phyloP scores from a whole-genome alignment of 2,329 filamentous ascomycete species.

The Fusarium cicatricum region DNA sequence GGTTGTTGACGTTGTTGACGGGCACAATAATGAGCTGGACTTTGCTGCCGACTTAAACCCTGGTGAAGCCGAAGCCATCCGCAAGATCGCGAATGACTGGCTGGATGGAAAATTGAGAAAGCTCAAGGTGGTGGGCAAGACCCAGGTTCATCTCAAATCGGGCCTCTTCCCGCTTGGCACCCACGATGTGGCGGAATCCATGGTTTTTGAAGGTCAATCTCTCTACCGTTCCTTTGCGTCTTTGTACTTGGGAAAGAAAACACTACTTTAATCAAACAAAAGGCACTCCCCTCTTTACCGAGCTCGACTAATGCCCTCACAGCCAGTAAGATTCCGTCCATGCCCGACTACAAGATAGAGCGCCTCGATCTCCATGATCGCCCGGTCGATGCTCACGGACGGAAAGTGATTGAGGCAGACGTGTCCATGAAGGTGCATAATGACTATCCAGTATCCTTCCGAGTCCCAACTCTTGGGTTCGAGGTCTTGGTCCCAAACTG shows the following conservation, averaged over 20 bases:
- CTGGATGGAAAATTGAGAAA: constrained; percentile 78
- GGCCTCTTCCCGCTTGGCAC: constrained; percentile 82
- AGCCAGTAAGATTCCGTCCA: constrained; percentile 75
- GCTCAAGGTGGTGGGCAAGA: constrained; percentile 76
- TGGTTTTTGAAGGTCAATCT: constrained; percentile 85
- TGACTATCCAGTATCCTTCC: constrained; percentile 78
- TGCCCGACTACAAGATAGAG: constrained; percentile 85
- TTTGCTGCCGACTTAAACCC: constrained; percentile 79
- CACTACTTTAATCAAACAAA: constrained; percentile 46
- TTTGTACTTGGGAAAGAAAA: constrained; percentile 68
- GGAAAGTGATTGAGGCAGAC: constrained; percentile 80
- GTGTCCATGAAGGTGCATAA: constrained; percentile 78
- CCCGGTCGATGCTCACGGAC: constrained; percentile 55
- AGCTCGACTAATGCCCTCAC: constrained; percentile 46
- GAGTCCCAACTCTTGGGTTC: constrained; percentile 82
- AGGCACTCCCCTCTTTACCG: constrained; percentile 27
- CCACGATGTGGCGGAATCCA: constrained; percentile 75
- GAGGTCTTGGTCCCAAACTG: constrained; percentile 88
- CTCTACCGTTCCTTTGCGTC: constrained; percentile 71
- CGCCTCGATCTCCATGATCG: constrained; percentile 82
- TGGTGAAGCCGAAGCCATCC: constrained; percentile 79
- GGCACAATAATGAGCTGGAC: constrained; percentile 79
- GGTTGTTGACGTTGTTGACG: constrained; percentile 78
- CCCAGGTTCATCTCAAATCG: constrained; percentile 77
- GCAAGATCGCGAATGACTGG: constrained; percentile 87